Conservation (phyloP, 305 asterid species). For the Lippia alba region DNA sequence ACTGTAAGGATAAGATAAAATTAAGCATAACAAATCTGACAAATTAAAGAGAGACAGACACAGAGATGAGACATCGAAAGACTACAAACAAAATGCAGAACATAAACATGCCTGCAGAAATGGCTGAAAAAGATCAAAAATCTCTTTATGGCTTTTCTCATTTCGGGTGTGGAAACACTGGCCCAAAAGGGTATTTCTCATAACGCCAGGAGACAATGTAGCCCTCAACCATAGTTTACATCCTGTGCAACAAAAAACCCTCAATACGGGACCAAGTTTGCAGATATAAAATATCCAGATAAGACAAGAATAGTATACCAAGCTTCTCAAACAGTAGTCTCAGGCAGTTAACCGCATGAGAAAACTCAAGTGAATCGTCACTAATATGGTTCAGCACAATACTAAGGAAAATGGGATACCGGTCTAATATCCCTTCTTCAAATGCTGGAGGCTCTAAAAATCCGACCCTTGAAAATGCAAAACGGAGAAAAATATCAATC, state of each 20-base stretch:
- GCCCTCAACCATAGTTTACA: conserved; percentile 98
- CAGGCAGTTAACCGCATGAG: conserved; percentile 93
- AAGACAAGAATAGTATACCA: conserved; percentile 59
- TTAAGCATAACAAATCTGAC: conserved; percentile 30
- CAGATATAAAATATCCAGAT: conserved; percentile 29
- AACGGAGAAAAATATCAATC: conserved; percentile 43
- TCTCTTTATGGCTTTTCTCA: conserved; percentile 99
- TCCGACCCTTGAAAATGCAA: conserved; percentile 78
- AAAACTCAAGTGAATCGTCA: conserved; percentile 93
- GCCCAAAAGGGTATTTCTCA: conserved; percentile 96
- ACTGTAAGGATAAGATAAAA: conserved; percentile 54
- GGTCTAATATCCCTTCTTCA: conserved; percentile 98
- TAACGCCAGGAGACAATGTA: conserved; percentile 91
- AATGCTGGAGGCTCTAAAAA: conserved; percentile 94
- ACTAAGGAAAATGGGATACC: conserved; percentile 92
- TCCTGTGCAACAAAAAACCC: conserved; percentile 56
- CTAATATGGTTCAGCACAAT: conserved; percentile 93
- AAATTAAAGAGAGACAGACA: conserved; percentile 13
- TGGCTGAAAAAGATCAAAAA: conserved; percentile 97
- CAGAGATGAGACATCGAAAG: conserved; percentile 12
- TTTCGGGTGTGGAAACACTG: conserved; percentile 98
- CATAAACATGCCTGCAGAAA: conserved; percentile 83
- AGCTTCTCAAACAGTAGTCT: conserved; percentile 93
- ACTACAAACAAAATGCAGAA: conserved; percentile 29
- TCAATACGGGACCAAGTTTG: conserved; percentile 31